A percentile compares a stretch with the other conserved stretches of the same genome.
Conservation (phyloP, 108 stramenopile genomes). For the Nitzschia sp. region DNA sequence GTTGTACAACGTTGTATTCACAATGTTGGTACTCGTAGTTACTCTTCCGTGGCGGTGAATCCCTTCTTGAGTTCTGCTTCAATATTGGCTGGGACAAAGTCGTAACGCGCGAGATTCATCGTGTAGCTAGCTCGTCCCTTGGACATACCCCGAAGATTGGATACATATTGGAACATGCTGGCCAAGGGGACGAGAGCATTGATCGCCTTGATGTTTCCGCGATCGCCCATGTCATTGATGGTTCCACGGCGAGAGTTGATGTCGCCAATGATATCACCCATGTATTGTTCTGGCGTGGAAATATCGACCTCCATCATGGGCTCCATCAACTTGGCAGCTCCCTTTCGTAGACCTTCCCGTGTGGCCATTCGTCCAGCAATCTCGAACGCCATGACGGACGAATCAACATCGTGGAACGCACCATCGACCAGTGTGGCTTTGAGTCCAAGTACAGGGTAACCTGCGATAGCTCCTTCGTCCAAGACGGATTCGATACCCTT, state of each 20-base stretch:
- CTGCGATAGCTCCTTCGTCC: slow-evolving; percentile 89
- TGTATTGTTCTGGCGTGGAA: slow-evolving; percentile 96
- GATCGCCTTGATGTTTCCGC: slow-evolving; percentile 93
- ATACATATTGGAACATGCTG: slow-evolving; percentile 99
- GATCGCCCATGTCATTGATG: slow-evolving; percentile 92
- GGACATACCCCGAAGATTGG: slow-evolving; percentile 89
- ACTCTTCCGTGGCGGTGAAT: slow-evolving; percentile 69
- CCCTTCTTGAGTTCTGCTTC: slow-evolving; percentile 90
- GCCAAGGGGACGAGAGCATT: slow-evolving; percentile 92
- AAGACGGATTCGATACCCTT: slow-evolving; percentile 97
- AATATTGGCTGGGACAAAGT: slow-evolving; percentile 92
- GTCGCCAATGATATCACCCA: slow-evolving; percentile 98
- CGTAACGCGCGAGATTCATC: slow-evolving; percentile 96
- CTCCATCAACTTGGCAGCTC: slow-evolving; percentile 95
- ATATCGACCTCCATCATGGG: slow-evolving; percentile 98
- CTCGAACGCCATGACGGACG: slow-evolving; percentile 90
- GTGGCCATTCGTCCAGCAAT: slow-evolving; percentile 92
- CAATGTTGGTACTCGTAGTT: background rate
- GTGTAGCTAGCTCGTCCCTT: slow-evolving; percentile 98
- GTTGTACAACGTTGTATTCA: too few species aligned
- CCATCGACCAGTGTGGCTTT: slow-evolving; percentile 90
- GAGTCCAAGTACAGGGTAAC: slow-evolving; percentile 95
- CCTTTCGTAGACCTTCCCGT: slow-evolving; percentile 94
- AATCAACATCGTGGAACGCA: slow-evolving; percentile 89
- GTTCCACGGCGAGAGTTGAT: slow-evolving; percentile 96